Conservation (phyloP, 208 protist species). For the Leishmania gerbilli region DNA sequence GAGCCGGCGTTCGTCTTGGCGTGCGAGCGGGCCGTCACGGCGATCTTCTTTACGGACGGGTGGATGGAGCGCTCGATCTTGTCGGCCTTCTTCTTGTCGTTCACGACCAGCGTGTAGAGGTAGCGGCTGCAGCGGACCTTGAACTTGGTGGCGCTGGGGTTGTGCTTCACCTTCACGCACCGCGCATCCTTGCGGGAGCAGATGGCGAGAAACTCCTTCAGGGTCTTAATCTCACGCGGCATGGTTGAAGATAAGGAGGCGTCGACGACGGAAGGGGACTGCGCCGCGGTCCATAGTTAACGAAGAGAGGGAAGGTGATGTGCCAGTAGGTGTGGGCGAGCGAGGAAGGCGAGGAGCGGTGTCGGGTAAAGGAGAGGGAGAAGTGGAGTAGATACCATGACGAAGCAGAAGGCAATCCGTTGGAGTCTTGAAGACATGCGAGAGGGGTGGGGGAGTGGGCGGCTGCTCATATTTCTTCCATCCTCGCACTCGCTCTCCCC, state of each 20-base stretch:
- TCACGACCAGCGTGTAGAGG: constrained; percentile 92
- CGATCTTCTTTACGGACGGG: constrained; percentile 89
- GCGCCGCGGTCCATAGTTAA: neutral
- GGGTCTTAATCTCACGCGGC: constrained; percentile 91
- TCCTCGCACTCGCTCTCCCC: neutral
- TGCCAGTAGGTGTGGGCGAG: constrained; percentile 1
- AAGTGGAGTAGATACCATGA: neutral
- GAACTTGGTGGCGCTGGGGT: constrained; percentile 91
- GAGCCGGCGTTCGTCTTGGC: constrained; percentile 81
- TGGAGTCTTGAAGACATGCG: neutral
- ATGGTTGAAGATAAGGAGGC: constrained; percentile 28
- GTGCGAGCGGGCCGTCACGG: constrained; percentile 81
- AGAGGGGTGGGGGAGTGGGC: neutral
- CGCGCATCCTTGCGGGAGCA: constrained; percentile 92
- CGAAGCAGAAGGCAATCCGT: neutral
- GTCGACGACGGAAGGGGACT: constrained; percentile 8
- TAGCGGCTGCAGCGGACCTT: constrained; percentile 94
- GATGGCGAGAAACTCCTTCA: constrained; percentile 94
- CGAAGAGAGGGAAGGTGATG: constrained; percentile 15
- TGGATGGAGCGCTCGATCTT: constrained; percentile 93
- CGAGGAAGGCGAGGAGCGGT: neutral
- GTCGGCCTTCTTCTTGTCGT: constrained; percentile 92
- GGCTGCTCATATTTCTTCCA: neutral
- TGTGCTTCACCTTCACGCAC: constrained; percentile 94
- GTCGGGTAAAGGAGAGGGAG: neutral